A percentile compares a stretch with the other conserved stretches of the same genome.
Evolutionary conservation across 2,329 filamentous ascomycete genomes (phyloP).

Genomic region (Colletotrichum orchidophilum): DNA sequence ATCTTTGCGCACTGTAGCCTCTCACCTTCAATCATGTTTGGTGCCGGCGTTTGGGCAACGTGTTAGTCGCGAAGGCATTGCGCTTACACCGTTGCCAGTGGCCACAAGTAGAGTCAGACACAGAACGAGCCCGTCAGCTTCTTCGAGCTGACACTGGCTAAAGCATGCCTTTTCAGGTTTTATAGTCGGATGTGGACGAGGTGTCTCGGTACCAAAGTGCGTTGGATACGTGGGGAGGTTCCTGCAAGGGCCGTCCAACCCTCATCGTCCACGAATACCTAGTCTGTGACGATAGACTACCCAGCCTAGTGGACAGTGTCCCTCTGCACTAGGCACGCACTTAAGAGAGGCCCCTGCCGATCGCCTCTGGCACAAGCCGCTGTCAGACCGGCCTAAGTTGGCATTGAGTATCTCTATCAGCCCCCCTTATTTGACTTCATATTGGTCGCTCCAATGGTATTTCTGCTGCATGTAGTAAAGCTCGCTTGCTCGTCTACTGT

Average conservation of each 20-base stretch:
- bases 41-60: neutral
- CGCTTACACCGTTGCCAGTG: neutral
- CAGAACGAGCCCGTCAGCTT: neutral
- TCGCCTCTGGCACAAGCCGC: slow-evolving; percentile 14
- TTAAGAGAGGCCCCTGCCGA: slow-evolving; percentile 13
- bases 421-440: slow-evolving; percentile 2
- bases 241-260: neutral
- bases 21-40: neutral
- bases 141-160: neutral
- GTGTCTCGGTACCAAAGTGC: neutral
- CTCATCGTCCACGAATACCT: neutral
- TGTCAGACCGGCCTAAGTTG: neutral
- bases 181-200: neutral
- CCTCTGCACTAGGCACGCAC: neutral
- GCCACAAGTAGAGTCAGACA: slow-evolving; percentile 11
- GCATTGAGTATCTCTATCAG: neutral
- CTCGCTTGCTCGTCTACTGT: neutral
- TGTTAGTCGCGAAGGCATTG: neutral
- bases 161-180: neutral
- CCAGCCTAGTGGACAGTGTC: neutral
- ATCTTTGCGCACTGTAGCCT: slow-evolving; percentile 11
- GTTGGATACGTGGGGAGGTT: neutral
- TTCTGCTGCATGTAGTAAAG: neutral
- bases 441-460: neutral
- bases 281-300: neutral